These are phyloP conservation scores for Coprinellus micaceus DNA, from an alignment of 768 basidiomycete species.

Conservation along the genomic window DNA sequence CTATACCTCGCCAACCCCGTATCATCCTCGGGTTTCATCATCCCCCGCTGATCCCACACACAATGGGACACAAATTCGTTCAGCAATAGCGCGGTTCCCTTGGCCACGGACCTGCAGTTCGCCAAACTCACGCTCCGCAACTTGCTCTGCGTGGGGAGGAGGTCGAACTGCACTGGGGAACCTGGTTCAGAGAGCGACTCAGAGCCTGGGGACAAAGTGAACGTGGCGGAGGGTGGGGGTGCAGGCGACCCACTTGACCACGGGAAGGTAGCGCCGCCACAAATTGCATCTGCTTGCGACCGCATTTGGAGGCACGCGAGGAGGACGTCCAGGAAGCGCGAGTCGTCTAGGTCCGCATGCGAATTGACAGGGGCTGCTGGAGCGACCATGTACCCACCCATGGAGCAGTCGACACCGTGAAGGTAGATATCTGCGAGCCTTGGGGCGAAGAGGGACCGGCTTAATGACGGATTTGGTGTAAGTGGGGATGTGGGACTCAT, in stretches of 20 bases:
- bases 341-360: slow-evolving; percentile 36
- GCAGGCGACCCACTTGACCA: neutral
- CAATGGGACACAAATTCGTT: slow-evolving; percentile 29
- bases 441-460: slow-evolving; percentile 25
- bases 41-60: slow-evolving; percentile 30
- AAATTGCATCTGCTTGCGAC: neutral
- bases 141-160: slow-evolving; percentile 11
- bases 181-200: neutral
- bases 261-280: neutral
- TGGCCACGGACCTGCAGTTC: slow-evolving; percentile 27
- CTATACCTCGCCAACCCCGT: slow-evolving; percentile 28
- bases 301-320: slow-evolving; percentile 29
- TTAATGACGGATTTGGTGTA: neutral
- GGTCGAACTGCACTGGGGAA: slow-evolving; percentile 15
- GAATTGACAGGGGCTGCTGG: slow-evolving; percentile 29
- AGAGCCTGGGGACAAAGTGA: neutral
- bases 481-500: slow-evolving; percentile 3
- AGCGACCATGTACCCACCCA: slow-evolving; percentile 39
- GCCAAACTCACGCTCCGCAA: slow-evolving; percentile 36
- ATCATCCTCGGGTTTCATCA: slow-evolving; percentile 22
- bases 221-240: neutral
- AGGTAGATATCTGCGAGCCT: slow-evolving; percentile 35
- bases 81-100: slow-evolving; percentile 22
- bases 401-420: slow-evolving; percentile 34
- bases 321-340: slow-evolving; percentile 38